Base-by-base conservation (phyloP, 495 filamentous ascomycete species). In the Venustampulla echinocandica region DNA sequence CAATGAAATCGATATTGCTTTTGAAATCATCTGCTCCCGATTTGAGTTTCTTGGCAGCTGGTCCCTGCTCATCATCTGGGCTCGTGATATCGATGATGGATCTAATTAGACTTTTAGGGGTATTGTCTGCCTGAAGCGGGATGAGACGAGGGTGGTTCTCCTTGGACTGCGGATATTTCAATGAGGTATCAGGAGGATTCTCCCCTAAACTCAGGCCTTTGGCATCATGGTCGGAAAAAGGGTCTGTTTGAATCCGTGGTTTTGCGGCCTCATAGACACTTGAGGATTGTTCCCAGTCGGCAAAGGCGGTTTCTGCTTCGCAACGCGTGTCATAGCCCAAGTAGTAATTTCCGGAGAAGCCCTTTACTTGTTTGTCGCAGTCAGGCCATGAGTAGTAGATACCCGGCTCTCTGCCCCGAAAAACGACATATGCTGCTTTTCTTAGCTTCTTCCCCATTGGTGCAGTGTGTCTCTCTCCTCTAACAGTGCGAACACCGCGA, bases 391-490 rank as follows among this genome's bases (percentile, higher is more conserved):
- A 17, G 7, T 10, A 6, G 15, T 23, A 36, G 9, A 47, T 23
- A 1, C 44, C 44, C 4, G 33, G 17, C 18, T 25, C 25, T 25
- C 44, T 21, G n/a, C 44, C 44, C 2, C 19, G 32, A 15, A 38
- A 47, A 7, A 27, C 32, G 6, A 47, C 44, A n/a, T 37, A 47
- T n/a, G 44, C 44, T 38, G 0, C 34, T 22, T 47, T 38, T 10
- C 17, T 36, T 5, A 34, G 17, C 18, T 27, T 47, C 28, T 13
- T 41, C 25, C 41, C n/a, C n/a, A n/a, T n/a, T n/a, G n/a, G n/a
- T n/a, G n/a, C n/a, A n/a, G n/a, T n/a, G n/a, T n/a, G n/a, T n/a
- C n/a, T n/a, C n/a, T n/a, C n/a, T n/a, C n/a, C n/a, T n/a, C n/a
- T n/a, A n/a, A n/a, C n/a, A n/a, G n/a, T n/a, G n/a, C n/a, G n/a